These are phyloP conservation scores for Wallacemonas sp. DNA, from an alignment of 208 protist species.

Conservation along the genomic window DNA sequence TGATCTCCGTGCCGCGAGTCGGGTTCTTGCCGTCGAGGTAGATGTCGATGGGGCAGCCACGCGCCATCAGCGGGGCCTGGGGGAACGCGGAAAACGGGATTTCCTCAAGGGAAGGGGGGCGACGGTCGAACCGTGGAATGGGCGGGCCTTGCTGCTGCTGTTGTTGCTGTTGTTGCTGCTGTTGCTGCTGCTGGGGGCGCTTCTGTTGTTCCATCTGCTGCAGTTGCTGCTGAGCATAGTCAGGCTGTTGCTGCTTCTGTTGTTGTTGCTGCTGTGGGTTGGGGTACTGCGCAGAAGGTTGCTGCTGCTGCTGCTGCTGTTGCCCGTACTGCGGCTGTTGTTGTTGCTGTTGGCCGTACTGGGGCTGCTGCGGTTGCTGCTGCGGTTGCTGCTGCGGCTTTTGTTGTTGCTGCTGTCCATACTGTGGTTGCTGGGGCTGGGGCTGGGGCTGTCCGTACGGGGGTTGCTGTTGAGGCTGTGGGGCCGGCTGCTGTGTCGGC, in stretches of 20 bases:
- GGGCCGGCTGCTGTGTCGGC: neutral
- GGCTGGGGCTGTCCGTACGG: neutral
- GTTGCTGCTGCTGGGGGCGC: conserved; percentile 19
- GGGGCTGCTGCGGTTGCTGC: conserved; percentile 25
- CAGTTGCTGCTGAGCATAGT: conserved; percentile 18
- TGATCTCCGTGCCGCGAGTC: conserved; percentile 84
- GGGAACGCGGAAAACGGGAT: conserved; percentile 72
- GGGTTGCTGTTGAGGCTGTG: conserved; percentile 16
- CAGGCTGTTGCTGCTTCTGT: conserved; percentile 18
- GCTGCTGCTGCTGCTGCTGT: conserved; percentile 12
- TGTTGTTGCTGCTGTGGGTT: conserved; percentile 23
- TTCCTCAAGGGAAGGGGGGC: conserved; percentile 66
- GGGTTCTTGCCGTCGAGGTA: conserved; percentile 83
- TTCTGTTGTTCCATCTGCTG: conserved; percentile 22
- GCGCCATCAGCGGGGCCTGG: conserved; percentile 57
- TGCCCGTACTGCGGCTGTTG: conserved; percentile 10
- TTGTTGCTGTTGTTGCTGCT: conserved; percentile 36
- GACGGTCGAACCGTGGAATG: conserved; percentile 69
- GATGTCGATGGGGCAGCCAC: conserved; percentile 83
- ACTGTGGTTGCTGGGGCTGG: conserved; percentile 21
- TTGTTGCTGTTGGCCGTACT: conserved; percentile 21
- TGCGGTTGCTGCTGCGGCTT: neutral
- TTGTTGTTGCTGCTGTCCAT: conserved; percentile 1
- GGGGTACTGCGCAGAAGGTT: conserved; percentile 16
- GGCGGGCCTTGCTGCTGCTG: conserved; percentile 34